Conservation (phyloP, 1,284 basidiomycete species). For the Ustilago esculenta region DNA sequence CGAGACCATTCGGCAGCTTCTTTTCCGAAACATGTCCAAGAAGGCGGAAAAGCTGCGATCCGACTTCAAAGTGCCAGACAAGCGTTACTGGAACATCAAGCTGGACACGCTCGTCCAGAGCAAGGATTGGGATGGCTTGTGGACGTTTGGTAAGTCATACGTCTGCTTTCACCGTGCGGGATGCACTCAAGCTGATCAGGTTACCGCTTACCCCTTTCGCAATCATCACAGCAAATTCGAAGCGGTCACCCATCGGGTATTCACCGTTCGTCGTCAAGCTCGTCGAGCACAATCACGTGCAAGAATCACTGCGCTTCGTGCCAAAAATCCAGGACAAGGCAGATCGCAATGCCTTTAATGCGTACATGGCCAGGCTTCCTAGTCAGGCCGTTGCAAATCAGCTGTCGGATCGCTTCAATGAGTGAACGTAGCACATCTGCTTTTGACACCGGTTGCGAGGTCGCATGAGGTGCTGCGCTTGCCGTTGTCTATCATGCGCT, state of each 20-base stretch:
- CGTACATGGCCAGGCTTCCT: constrained; percentile 28
- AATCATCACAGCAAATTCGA: constrained; percentile 21
- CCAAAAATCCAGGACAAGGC: constrained; percentile 52
- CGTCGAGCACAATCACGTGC: constrained; percentile 51
- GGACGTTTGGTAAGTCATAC: constrained; percentile 49
- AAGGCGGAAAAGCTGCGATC: constrained; percentile 62
- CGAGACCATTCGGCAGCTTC: constrained; percentile 58
- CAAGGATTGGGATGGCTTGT: constrained; percentile 55
- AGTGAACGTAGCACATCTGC: constrained; percentile 6
- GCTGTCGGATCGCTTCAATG: constrained; percentile 36
- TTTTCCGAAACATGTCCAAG: constrained; percentile 52
- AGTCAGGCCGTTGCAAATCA: constrained; percentile 31
- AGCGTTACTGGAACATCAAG: constrained; percentile 55
- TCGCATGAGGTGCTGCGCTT: too few relatives aligned
- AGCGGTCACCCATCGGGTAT: constrained; percentile 92
- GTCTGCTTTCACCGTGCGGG: neutral
- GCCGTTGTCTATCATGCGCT: neutral
- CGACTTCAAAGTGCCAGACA: constrained; percentile 62
- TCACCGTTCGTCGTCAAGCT: constrained; percentile 55
- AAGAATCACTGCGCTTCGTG: constrained; percentile 56
- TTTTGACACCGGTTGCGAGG: too few relatives aligned
- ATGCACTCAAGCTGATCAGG: neutral
- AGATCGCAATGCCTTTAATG: constrained; percentile 41
- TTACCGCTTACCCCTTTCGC: neutral
- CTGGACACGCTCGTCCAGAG: constrained; percentile 44